A percentile compares a stretch with the other conserved stretches of the same genome.
Conservation (phyloP, 768 basidiomycete species). For the Tulasnella sp. region DNA sequence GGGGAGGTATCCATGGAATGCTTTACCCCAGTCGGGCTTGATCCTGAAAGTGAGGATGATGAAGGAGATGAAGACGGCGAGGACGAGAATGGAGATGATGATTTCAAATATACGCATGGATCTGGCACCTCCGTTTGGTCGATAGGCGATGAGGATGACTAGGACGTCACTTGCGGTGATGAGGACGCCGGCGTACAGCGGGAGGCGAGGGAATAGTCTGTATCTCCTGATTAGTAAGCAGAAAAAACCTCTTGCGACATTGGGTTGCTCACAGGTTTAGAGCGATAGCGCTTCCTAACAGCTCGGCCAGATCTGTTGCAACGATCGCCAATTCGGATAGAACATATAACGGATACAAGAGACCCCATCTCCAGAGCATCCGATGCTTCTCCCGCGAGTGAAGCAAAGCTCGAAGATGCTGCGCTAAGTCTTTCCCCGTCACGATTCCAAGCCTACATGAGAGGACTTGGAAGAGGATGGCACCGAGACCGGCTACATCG, state of each 20-base stretch:
- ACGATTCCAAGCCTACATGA: conserved; percentile 32
- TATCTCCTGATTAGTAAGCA: background rate
- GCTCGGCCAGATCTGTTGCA: conserved; percentile 34
- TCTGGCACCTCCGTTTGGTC: conserved; percentile 1
- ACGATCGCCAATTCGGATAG: conserved; percentile 30
- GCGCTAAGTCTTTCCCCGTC: conserved; percentile 26
- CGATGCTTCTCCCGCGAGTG: conserved; percentile 18
- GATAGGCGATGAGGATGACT: conserved; percentile 24
- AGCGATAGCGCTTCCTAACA: conserved; percentile 36
- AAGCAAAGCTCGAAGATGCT: conserved; percentile 24
- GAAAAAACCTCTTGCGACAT: background rate
- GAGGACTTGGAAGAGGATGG: conserved; percentile 34
- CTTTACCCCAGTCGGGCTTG: conserved; percentile 30
- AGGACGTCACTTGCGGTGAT: conserved; percentile 28
- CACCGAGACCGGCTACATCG: conserved; percentile 34
- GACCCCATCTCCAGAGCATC: conserved; percentile 20
- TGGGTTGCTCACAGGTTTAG: conserved; percentile 28
- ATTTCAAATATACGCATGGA: conserved; percentile 14
- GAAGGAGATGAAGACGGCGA: conserved; percentile 33
- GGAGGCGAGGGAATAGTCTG: conserved; percentile 25
- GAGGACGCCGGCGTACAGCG: conserved; percentile 27
- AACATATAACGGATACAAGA: conserved; percentile 23
- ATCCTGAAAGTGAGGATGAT: conserved; percentile 33
- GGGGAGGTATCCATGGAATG: conserved; percentile 33
- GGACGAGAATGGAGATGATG: conserved; percentile 12